phyloP scores from a whole-genome alignment of 768 basidiomycete genomes.

The Collybia nuda region DNA sequence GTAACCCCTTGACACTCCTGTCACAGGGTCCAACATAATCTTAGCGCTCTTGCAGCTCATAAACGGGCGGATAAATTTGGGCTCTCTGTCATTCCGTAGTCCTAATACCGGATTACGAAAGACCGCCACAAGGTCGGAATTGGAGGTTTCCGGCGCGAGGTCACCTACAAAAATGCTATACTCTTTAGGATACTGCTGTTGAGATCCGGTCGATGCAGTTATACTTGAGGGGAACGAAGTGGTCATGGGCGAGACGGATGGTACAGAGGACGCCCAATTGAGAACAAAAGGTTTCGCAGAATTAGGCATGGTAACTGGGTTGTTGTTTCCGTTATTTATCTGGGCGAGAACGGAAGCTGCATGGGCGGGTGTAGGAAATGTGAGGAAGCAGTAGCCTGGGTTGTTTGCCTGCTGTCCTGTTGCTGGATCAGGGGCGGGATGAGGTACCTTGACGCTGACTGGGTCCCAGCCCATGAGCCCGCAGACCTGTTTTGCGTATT shows the following conservation, averaged over 20 bases:
- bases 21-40: slow-evolving; percentile 91
- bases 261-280: slow-evolving; percentile 63
- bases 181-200: slow-evolving; percentile 75
- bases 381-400: slow-evolving; percentile 85
- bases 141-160: slow-evolving; percentile 88
- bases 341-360: slow-evolving; percentile 72
- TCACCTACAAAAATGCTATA: slow-evolving; percentile 96
- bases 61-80: slow-evolving; percentile 87
- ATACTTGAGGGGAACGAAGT: slow-evolving; percentile 28
- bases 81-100: slow-evolving; percentile 81
- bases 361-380: slow-evolving; percentile 71
- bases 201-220: slow-evolving; percentile 25
- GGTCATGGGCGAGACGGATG: slow-evolving; percentile 28
- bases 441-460: slow-evolving; percentile 71
- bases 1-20: slow-evolving; percentile 87
- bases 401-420: slow-evolving; percentile 75
- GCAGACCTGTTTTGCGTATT: slow-evolving; percentile 89
- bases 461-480: slow-evolving; percentile 86
- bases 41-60: slow-evolving; percentile 93
- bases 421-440: slow-evolving; percentile 52
- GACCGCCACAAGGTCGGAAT: slow-evolving; percentile 93
- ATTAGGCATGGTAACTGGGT: slow-evolving; percentile 78
- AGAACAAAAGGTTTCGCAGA: slow-evolving; percentile 79
- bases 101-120: slow-evolving; percentile 89
- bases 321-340: slow-evolving; percentile 47